Percentiles rank a stretch among this genome's conserved stretches.
These are phyloP conservation scores for Monilinia polystroma DNA, from an alignment of 2,329 filamentous ascomycete species.

Conservation along the genomic window DNA sequence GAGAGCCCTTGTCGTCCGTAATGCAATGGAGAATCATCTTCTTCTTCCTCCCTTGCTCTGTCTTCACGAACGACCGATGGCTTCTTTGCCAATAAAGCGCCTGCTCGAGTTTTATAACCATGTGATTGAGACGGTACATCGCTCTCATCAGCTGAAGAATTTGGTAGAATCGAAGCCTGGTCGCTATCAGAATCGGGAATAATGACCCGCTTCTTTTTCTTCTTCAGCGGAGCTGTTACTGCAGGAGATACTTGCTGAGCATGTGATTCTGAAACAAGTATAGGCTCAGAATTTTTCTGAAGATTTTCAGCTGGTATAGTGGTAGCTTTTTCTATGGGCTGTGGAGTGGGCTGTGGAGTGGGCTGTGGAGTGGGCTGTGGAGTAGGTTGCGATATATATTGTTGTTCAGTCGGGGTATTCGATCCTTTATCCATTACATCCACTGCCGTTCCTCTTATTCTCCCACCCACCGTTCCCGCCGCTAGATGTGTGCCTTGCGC, in stretches of 20 bases:
- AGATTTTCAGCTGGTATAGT: conserved; percentile 17
- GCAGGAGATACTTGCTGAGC: neutral
- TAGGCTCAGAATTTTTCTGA: neutral
- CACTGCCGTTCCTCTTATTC: conserved; percentile 51
- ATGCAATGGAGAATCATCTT: conserved; percentile 34
- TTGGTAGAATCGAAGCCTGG: conserved; percentile 31
- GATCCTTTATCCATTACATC: conserved; percentile 35
- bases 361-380: conserved; percentile 15
- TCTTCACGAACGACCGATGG: conserved; percentile 51
- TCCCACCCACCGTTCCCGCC: conserved; percentile 53
- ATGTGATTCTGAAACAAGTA: conserved; percentile 2
- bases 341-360: conserved; percentile 14
- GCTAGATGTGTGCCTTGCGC: conserved; percentile 44
- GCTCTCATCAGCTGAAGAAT: conserved; percentile 39
- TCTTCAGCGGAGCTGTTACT: conserved; percentile 21
- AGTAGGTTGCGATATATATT: conserved; percentile 24
- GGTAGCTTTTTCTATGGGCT: conserved; percentile 13
- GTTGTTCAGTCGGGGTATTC: conserved; percentile 22
- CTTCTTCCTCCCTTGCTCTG: conserved; percentile 44
- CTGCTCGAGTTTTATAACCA: conserved; percentile 30
- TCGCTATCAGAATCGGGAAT: conserved; percentile 35
- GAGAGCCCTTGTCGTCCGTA: conserved; percentile 21
- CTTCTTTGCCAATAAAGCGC: conserved; percentile 41
- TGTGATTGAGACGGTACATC: conserved; percentile 28
- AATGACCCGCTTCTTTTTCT: conserved; percentile 34